phyloP scores from a whole-genome alignment of 768 basidiomycete species.

The Trametes coccinea region DNA sequence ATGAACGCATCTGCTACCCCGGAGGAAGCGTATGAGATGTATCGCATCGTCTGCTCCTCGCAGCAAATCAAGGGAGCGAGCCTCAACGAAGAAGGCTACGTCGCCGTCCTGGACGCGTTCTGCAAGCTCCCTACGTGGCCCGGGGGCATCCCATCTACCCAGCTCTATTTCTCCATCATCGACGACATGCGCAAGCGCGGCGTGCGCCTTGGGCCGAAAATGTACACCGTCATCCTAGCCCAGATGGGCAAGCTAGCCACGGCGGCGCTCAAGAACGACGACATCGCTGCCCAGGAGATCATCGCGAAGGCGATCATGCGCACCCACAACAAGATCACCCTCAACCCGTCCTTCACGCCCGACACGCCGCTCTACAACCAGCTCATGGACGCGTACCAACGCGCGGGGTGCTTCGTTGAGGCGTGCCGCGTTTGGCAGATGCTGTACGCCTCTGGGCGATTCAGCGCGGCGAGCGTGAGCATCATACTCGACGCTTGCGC shows the following conservation, averaged over 20 bases:
- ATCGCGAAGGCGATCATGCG: slow-evolving; percentile 50
- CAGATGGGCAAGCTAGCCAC: slow-evolving; percentile 50
- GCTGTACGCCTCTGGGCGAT: slow-evolving; percentile 58
- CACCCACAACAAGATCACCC: slow-evolving; percentile 73
- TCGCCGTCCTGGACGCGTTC: slow-evolving; percentile 63
- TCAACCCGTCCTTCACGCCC: slow-evolving; percentile 76
- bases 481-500: slow-evolving; percentile 88
- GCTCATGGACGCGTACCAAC: slow-evolving; percentile 87
- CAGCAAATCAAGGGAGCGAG: slow-evolving; percentile 19
- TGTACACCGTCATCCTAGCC: slow-evolving; percentile 69
- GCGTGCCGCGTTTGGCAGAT: slow-evolving; percentile 81
- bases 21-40: slow-evolving; percentile 63
- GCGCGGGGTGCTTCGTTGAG: slow-evolving; percentile 68
- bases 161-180: slow-evolving; percentile 68
- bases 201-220: slow-evolving; percentile 51
- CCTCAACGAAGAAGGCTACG: slow-evolving; percentile 61
- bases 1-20: slow-evolving; percentile 62
- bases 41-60: slow-evolving; percentile 41
- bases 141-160: slow-evolving; percentile 22
- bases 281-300: slow-evolving; percentile 6
- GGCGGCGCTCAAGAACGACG: slow-evolving; percentile 25
- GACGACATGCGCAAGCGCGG: slow-evolving; percentile 77
- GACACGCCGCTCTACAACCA: slow-evolving; percentile 75
- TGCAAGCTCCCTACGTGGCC: slow-evolving; percentile 55
- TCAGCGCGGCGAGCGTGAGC: slow-evolving; percentile 66